Percentiles rank a stretch among this genome's conserved stretches.
phyloP scores from a whole-genome alignment of 1,284 basidiomycete species.

The Tilletiaria anomala region DNA sequence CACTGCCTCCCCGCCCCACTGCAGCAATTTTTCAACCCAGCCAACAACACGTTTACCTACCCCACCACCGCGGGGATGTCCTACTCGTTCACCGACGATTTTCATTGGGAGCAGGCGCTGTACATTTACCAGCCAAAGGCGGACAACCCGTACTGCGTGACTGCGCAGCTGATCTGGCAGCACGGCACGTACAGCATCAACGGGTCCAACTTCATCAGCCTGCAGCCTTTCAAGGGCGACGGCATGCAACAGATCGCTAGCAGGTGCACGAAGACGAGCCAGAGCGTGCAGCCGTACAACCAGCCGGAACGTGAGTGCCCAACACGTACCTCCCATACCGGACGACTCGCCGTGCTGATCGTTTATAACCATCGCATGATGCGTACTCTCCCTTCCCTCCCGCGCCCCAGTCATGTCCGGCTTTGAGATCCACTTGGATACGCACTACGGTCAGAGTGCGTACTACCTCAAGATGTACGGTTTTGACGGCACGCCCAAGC shows the following conservation, averaged over 20 bases:
- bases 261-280: slow-evolving; percentile 8
- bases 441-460: slow-evolving; percentile 8
- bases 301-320: slow-evolving; percentile 9
- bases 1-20: no score
- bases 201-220: slow-evolving; percentile 12
- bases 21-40: slow-evolving; percentile 30
- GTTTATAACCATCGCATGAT: no score
- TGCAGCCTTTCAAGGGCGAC: slow-evolving; percentile 17
- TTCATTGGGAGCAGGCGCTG: slow-evolving; percentile 35
- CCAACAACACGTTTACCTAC: slow-evolving; percentile 29
- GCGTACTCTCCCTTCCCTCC: no score
- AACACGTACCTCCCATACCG: background rate
- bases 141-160: slow-evolving; percentile 25
- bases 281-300: slow-evolving; percentile 11
- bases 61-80: slow-evolving; percentile 27
- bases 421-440: no score
- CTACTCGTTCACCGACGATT: slow-evolving; percentile 35
- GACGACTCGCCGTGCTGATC: background rate
- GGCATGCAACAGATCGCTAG: slow-evolving; percentile 14
- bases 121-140: slow-evolving; percentile 23
- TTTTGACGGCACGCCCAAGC: slow-evolving; percentile 2
- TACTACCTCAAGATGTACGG: slow-evolving; percentile 17
- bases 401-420: slow-evolving; percentile 4
- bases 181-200: slow-evolving; percentile 31
- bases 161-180: slow-evolving; percentile 34